phyloP scores from a whole-genome alignment of 768 basidiomycete genomes.

The Butyriboletus loyo region DNA sequence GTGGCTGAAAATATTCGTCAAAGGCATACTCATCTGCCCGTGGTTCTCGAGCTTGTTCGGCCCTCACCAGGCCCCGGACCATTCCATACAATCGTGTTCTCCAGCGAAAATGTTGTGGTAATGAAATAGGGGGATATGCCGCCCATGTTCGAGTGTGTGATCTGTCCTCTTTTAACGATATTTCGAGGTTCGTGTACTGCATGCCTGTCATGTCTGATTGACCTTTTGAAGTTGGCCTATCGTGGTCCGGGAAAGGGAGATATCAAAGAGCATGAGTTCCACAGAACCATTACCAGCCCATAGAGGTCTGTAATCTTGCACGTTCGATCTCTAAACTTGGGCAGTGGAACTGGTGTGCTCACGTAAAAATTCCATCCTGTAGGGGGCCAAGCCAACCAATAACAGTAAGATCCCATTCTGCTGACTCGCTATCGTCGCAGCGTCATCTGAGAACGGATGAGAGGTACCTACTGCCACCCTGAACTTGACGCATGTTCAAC shows the following conservation, averaged over 20 bases:
- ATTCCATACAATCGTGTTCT: not conserved
- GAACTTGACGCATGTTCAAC: not conserved
- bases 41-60: no score
- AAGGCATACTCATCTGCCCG: no score
- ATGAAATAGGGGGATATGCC: not conserved
- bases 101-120: not conserved
- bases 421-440: not conserved
- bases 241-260: not conserved
- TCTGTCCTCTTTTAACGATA: not conserved
- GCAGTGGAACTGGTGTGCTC: not conserved
- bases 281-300: not conserved
- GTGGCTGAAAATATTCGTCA: not conserved
- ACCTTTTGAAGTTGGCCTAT: not conserved
- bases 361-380: no score
- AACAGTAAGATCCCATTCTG: not conserved
- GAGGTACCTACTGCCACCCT: not conserved
- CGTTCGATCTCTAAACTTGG: not conserved
- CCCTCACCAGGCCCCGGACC: not conserved
- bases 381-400: not conserved
- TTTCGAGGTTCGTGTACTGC: not conserved
- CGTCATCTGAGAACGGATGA: not conserved
- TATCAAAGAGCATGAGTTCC: not conserved
- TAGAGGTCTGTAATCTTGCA: not conserved
- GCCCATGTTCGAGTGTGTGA: not conserved
- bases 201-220: not conserved